A percentile compares a stretch with the other conserved stretches of the same genome.
Conservation (phyloP, 2,329 filamentous ascomycete genomes). For the Laburnicola sp. region DNA sequence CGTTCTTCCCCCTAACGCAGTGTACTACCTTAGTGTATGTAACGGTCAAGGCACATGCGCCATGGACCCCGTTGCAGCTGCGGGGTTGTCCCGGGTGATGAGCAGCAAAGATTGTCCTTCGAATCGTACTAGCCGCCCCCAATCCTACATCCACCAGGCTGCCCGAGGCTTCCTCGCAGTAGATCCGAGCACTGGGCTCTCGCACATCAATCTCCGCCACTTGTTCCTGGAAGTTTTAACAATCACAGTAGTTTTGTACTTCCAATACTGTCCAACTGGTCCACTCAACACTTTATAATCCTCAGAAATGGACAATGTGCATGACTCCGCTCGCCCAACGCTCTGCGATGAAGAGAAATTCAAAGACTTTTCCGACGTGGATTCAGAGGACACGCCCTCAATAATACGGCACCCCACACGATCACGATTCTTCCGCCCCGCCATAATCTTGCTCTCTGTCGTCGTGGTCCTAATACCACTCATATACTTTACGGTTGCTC, state of each 20-base stretch:
- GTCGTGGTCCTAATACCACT: not conserved
- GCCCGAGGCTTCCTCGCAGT: too few relatives aligned
- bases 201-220: not conserved
- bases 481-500: not conserved
- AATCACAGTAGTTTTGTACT: too few relatives aligned
- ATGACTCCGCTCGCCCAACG: not conserved
- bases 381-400: not conserved
- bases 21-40: too few relatives aligned
- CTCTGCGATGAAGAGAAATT: conserved; percentile 4
- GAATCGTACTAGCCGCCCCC: too few relatives aligned
- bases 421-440: not conserved
- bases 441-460: not conserved
- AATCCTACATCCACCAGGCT: too few relatives aligned
- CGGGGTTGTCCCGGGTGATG: not conserved
- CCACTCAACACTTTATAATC: not conserved
- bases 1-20: too few relatives aligned
- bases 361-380: conserved; percentile 7
- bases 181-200: not conserved
- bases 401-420: not conserved
- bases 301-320: not conserved
- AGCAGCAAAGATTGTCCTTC: too few relatives aligned
- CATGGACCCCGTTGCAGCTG: not conserved
- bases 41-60: too few relatives aligned
- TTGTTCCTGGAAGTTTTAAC: too few relatives aligned
- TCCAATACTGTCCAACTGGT: too few relatives aligned